Conservation (phyloP, 108 stramenopile genomes). For the Parietichytrium sp. region DNA sequence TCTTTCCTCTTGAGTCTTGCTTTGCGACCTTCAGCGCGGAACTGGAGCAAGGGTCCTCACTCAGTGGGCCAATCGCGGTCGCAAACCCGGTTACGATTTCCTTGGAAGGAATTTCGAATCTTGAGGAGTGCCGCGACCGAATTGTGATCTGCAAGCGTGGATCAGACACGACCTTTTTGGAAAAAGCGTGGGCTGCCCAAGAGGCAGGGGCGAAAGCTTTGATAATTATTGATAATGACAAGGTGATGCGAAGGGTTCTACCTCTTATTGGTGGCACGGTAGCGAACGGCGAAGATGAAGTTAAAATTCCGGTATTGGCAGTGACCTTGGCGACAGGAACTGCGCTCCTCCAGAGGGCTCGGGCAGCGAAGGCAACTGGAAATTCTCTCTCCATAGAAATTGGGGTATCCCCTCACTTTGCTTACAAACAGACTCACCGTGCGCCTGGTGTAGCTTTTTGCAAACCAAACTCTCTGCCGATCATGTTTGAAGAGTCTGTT, state of each 20-base stretch:
- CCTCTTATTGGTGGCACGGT: neutral
- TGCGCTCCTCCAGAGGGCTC: too few species aligned
- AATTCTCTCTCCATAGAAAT: too few species aligned
- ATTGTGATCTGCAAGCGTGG: neutral
- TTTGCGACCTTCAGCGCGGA: neutral
- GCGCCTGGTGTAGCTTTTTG: too few species aligned
- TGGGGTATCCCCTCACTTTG: too few species aligned
- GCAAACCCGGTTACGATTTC: neutral
- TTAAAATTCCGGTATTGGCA: neutral
- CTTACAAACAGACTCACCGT: too few species aligned
- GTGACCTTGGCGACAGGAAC: neutral
- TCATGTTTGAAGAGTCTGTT: too few species aligned
- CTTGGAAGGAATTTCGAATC: neutral
- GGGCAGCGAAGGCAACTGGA: too few species aligned
- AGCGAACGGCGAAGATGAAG: neutral
- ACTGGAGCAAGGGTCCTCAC: neutral
- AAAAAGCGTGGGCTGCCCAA: neutral
- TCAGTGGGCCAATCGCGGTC: neutral
- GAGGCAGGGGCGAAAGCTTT: neutral
- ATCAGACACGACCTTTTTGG: neutral
- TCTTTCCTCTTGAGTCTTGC: neutral
- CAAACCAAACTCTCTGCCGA: too few species aligned
- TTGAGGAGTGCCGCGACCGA: neutral
- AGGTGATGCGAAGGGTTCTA: neutral
- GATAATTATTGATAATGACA: slow-evolving; percentile 16